These are phyloP conservation scores for Haematococcus sp. DNA, from an alignment of 139 green algal species.

Conservation along the genomic window DNA sequence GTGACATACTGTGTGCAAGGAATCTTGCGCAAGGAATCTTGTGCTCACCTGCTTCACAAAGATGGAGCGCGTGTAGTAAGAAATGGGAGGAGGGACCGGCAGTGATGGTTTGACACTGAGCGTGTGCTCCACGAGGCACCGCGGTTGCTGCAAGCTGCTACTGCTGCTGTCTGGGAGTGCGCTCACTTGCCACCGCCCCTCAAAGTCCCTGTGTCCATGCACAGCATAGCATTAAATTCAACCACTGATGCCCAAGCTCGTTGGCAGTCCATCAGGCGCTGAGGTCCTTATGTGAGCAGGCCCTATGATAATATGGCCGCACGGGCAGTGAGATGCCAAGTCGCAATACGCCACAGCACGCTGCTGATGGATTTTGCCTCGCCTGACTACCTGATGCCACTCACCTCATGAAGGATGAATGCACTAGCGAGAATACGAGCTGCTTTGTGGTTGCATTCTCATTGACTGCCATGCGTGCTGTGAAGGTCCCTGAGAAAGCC, in stretches of 20 bases:
- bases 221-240: no score
- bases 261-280: no score
- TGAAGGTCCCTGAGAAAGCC: constrained; percentile 51
- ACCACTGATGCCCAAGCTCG: no score
- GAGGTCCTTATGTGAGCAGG: no score
- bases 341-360: neutral
- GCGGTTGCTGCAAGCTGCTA: constrained; percentile 1
- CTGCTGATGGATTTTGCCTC: no score
- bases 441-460: constrained; percentile 20
- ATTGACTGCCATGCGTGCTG: constrained; percentile 31
- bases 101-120: constrained; percentile 48
- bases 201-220: no score
- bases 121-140: constrained; percentile 46
- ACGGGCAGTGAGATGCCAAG: no score
- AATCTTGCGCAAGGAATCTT: no score
- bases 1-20: no score
- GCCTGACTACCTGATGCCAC: no score
- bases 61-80: constrained; percentile 39
- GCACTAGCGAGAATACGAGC: constrained; percentile 45
- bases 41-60: constrained; percentile 44
- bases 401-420: constrained; percentile 49
- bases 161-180: neutral
- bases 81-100: constrained; percentile 32
- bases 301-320: no score
- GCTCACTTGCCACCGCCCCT: no score